A percentile compares a stretch with the other conserved stretches of the same genome.
phyloP scores from a whole-genome alignment of 352 stramenopile species.

The Phytophthora agathidicida region DNA sequence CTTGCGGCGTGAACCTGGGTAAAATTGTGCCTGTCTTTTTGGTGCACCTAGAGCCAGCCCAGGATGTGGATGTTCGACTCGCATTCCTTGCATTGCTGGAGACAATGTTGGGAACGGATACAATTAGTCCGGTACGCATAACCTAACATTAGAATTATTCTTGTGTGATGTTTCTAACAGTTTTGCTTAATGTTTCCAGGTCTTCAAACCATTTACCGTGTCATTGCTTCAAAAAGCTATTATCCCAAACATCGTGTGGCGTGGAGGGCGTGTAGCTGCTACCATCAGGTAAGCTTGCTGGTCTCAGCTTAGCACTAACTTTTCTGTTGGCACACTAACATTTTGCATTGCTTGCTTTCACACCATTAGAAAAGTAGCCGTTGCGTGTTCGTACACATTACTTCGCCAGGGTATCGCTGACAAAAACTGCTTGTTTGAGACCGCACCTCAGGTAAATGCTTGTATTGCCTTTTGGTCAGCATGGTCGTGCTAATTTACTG shows the following conservation, averaged over 20 bases:
- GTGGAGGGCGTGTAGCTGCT: constrained; percentile 81
- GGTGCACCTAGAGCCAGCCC: constrained; percentile 64
- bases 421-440: constrained; percentile 83
- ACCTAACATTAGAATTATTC: not conserved
- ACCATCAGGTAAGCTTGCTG: constrained; percentile 68
- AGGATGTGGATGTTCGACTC: constrained; percentile 78
- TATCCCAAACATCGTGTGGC: constrained; percentile 91
- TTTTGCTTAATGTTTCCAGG: constrained; percentile 29
- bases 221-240: constrained; percentile 77
- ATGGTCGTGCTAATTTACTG: constrained; percentile 3
- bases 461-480: not conserved
- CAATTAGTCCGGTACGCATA: constrained; percentile 53
- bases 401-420: constrained; percentile 79
- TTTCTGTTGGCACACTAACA: constrained; percentile 1
- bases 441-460: constrained; percentile 62
- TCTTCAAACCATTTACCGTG: constrained; percentile 68
- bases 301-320: not conserved
- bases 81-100: constrained; percentile 86
- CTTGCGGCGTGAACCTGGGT: constrained; percentile 61
- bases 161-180: not conserved
- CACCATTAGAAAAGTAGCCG: constrained; percentile 81
- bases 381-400: constrained; percentile 87
- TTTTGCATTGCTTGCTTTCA: not conserved
- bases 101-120: constrained; percentile 72
- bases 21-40: constrained; percentile 70